Evolutionary conservation across 1,284 basidiomycete genomes (phyloP).

Genomic region (Rhodotorula glutinis): DNA sequence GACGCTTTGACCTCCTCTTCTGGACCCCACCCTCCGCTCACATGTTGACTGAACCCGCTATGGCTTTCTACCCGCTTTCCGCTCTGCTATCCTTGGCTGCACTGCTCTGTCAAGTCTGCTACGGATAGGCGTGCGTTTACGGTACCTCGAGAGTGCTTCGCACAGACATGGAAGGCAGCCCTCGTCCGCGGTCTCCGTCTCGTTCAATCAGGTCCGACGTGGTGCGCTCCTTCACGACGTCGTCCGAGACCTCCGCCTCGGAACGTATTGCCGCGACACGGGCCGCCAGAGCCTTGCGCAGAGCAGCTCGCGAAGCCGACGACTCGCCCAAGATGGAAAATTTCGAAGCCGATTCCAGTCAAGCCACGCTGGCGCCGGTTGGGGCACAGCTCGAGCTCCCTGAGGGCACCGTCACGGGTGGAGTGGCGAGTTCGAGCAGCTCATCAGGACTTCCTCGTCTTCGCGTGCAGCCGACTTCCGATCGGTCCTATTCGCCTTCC

Average conservation of each 20-base stretch:
- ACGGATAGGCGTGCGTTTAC: no score
- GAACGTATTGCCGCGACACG: conserved; percentile 11
- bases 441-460: conserved; percentile 8
- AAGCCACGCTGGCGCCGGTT: not conserved
- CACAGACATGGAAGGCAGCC: not conserved
- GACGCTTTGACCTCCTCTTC: not conserved
- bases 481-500: conserved; percentile 21
- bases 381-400: not conserved
- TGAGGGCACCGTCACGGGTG: no score
- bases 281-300: conserved; percentile 12
- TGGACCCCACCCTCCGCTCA: not conserved
- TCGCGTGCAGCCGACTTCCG: conserved; percentile 14
- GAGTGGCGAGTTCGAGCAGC: not conserved
- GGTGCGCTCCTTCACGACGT: conserved; percentile 24
- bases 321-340: not conserved
- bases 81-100: no score
- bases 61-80: no score
- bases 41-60: not conserved
- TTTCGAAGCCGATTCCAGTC: not conserved
- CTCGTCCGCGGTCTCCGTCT: not conserved
- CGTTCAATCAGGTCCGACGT: conserved; percentile 6
- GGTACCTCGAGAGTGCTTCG: no score
- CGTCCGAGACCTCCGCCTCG: conserved; percentile 12
- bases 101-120: no score
- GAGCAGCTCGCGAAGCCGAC: not conserved